A percentile compares a stretch with the other conserved stretches of the same genome.
Evolutionary conservation across 441 rosid genomes (phyloP).

Genomic region (Syzygium malaccense): DNA sequence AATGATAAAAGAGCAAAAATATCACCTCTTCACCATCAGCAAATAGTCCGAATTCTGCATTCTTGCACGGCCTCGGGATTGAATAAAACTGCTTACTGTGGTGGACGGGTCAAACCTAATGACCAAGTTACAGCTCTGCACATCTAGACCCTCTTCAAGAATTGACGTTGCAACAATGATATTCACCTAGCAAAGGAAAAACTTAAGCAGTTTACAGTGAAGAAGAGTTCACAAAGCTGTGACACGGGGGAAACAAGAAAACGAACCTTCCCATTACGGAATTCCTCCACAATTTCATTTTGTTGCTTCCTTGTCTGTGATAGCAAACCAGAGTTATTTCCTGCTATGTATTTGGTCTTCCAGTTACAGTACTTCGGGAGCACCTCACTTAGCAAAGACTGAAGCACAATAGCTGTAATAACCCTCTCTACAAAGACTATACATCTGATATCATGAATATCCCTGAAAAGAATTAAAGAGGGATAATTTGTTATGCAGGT

Average conservation of each 20-base stretch:
- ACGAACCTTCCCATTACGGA: conserved; percentile 65
- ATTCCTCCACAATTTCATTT: conserved; percentile 77
- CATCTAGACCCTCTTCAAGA: conserved; percentile 95
- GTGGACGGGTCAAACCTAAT: conserved; percentile 76
- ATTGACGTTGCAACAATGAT: conserved; percentile 85
- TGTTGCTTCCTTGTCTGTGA: conserved; percentile 64
- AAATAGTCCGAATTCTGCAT: conserved; percentile 77
- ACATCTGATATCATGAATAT: conserved; percentile 59
- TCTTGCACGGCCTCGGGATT: conserved; percentile 96
- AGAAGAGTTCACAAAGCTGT: not conserved
- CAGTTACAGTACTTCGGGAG: conserved; percentile 52
- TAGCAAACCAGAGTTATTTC: conserved; percentile 57
- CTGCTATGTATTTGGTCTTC: conserved; percentile 69
- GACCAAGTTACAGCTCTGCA: conserved; percentile 84
- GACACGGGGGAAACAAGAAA: not conserved
- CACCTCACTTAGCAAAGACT: conserved; percentile 43
- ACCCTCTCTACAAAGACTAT: conserved; percentile 87
- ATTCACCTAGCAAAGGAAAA: conserved; percentile 51
- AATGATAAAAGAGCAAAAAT: not conserved
- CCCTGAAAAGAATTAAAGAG: conserved; percentile 24
- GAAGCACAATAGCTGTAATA: conserved; percentile 57
- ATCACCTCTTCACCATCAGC: conserved; percentile 66
- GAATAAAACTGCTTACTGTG: conserved; percentile 84
- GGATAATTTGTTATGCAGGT: not conserved
- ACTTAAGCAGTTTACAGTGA: conserved; percentile 3